Evolutionary conservation across 495 filamentous ascomycete species (phyloP).

Genomic region (Penicillium maclennaniae): DNA sequence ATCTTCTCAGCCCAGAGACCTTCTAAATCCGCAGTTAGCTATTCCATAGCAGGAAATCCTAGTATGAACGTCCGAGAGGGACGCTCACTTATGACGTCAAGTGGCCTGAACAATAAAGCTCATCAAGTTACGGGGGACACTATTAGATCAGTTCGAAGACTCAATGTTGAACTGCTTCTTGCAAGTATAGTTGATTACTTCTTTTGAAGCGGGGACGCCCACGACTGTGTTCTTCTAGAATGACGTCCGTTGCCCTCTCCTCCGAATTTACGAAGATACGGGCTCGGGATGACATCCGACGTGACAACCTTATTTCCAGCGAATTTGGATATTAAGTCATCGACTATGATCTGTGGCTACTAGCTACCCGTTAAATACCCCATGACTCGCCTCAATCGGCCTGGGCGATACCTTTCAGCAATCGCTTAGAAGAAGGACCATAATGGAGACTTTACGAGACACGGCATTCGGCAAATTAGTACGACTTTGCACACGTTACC

Average conservation of each 20-base stretch:
- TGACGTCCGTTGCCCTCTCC: neutral
- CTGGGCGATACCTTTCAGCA: no score
- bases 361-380: neutral
- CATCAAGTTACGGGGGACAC: no score
- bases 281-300: neutral
- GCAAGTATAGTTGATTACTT: neutral
- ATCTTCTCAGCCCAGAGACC: no score
- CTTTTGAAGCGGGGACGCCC: neutral
- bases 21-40: no score
- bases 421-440: neutral
- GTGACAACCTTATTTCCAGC: neutral
- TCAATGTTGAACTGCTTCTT: no score
- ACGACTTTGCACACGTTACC: constrained; percentile 7
- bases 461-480: no score
- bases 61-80: no score
- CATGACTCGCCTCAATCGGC: neutral
- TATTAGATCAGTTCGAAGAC: no score
- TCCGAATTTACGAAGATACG: neutral
- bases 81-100: no score
- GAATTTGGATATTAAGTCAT: neutral
- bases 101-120: no score
- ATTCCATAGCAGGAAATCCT: no score
- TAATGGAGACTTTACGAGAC: neutral
- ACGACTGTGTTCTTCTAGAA: no score
- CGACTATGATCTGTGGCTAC: neutral